Evolutionary conservation across 1,284 basidiomycete species (phyloP), one percentile per base, ranked within the genome.

Genomic region (Cryptococcus maquisensis): DNA sequence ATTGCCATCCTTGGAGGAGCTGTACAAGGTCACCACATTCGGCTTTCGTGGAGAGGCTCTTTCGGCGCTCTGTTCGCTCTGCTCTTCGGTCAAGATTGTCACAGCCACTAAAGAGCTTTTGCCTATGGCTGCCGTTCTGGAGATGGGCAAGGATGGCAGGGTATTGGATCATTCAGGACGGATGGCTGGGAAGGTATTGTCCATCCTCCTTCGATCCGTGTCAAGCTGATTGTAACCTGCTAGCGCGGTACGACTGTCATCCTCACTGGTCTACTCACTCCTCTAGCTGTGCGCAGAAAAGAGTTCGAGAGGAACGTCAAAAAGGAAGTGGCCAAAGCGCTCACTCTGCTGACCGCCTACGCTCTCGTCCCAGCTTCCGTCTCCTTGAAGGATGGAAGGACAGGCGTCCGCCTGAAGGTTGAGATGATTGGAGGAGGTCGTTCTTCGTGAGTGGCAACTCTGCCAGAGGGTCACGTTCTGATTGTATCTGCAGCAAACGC

Each of bases 31-130:
- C 4, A 78, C 79, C 2, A 94, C 94, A 0, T 98, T 98, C 73
- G 96, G 96, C 0, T 98, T 98, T 67, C 84, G 95, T 32, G 96
- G 96, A 16, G 96, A 99, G 75, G 96, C 96, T 0, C 79, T 98
- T 0, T 90, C 91, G 1, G 92, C 93, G 0, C 80, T 99, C 0
- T 98, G 94, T 67, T 90, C 91, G 1, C 78, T 98, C 1, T 84
- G 86, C 49, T 85, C 88, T 47, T 77, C 78, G 0, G 82, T 96
- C 9, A 81, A 79, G 0, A 79, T 95, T 49, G 81, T 81, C 0
- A 96, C 93, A 1, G 82, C 88, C 1, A 92, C 88, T 0, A 78
- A 80, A 32, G 77, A 79, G 7, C 84, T 84, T 4, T 81, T 85
- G 1, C 90, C 90, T 0, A 84, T 88, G 79, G 93, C 89, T 1